Percentiles rank a stretch among this genome's conserved stretches.
phyloP scores from a whole-genome alignment of 2,329 filamentous ascomycete species.

The Stemphylium beticola region DNA sequence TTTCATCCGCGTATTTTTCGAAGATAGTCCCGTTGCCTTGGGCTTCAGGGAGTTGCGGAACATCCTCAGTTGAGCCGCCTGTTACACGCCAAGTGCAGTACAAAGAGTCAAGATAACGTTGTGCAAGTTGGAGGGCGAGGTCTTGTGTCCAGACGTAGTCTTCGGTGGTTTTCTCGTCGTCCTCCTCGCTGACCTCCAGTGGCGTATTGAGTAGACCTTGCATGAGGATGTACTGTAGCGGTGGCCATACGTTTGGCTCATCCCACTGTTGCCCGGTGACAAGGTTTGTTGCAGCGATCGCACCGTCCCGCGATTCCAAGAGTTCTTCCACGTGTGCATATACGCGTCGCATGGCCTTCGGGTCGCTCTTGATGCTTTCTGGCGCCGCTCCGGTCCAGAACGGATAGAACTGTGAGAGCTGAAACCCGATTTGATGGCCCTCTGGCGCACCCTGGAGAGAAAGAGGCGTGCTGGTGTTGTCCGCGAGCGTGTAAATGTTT shows the following conservation, averaged over 20 bases:
- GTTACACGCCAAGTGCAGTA: slow-evolving; percentile 75
- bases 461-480: slow-evolving; percentile 50
- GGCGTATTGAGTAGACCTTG: slow-evolving; percentile 66
- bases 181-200: slow-evolving; percentile 60
- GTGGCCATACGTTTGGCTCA: slow-evolving; percentile 73
- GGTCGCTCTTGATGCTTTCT: slow-evolving; percentile 62
- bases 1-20: slow-evolving; percentile 70
- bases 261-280: slow-evolving; percentile 72
- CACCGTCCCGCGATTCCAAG: slow-evolving; percentile 61
- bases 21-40: slow-evolving; percentile 69
- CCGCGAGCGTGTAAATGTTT: slow-evolving; percentile 59
- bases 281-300: slow-evolving; percentile 68
- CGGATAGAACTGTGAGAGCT: slow-evolving; percentile 68
- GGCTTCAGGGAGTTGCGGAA: slow-evolving; percentile 38
- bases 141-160: slow-evolving; percentile 61
- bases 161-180: slow-evolving; percentile 48
- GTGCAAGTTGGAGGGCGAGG: slow-evolving; percentile 64
- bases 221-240: slow-evolving; percentile 69
- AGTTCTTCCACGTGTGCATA: slow-evolving; percentile 62
- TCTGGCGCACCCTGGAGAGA: slow-evolving; percentile 55
- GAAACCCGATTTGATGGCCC: slow-evolving; percentile 64
- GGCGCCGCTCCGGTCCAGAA: slow-evolving; percentile 73
- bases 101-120: slow-evolving; percentile 70
- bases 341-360: slow-evolving; percentile 61
- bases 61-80: slow-evolving; percentile 61